Evolutionary conservation across 768 basidiomycete species (phyloP), one percentile per base, ranked within the genome.

Genomic region (Tephrocybe sp.): DNA sequence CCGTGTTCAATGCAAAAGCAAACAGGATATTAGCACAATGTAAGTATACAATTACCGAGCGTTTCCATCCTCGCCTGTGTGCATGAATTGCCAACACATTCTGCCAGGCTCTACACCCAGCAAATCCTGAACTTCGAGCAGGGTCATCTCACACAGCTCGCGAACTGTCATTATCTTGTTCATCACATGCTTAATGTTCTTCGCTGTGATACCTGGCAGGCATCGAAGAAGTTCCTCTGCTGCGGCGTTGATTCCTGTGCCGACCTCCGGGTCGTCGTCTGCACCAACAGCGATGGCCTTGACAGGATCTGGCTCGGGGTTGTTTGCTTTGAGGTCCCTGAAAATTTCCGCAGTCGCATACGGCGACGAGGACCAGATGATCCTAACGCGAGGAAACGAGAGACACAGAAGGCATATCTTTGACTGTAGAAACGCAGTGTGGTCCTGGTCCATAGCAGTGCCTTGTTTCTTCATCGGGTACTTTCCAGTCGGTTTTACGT

Each of bases 331-430:
- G 28, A 99, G 84, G 62, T 98, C 97, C 41, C 81, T 83, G 75
- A 98, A 95, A 50, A 98, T 93, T 51, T 93, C 88, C 0, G 92
- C 80, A 0, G 93, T 94, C 17, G 90, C 88, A 62, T 93, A 91
- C 0, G 97, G 92, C 0, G 95, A 98, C 1, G 94, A 94, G 0
- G 94, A 94, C 97, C 97, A 98, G 65, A 99, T 90, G 62, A 98
- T 90, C 38, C 93, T 85, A 2, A 99, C 73, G 12, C 91, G 86
- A 0, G 95, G 97, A 65, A 98, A 98, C 6, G 89, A 77, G 23
- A 98, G 80, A 0, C 88, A 86, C 5, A 99, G 81, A 14, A 98
- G 78, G 24, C 91, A 92, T 30, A 99, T 81, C 61, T 97, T 97
- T n/a, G 90, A 85, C 67, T 98, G 96, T 17, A 98, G 75, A 14